Percentiles rank a stretch among this genome's conserved stretches.
These are phyloP conservation scores for Chrysanthemum lavandulifolium DNA, from an alignment of 129 eudicot species.

Conservation along the genomic window DNA sequence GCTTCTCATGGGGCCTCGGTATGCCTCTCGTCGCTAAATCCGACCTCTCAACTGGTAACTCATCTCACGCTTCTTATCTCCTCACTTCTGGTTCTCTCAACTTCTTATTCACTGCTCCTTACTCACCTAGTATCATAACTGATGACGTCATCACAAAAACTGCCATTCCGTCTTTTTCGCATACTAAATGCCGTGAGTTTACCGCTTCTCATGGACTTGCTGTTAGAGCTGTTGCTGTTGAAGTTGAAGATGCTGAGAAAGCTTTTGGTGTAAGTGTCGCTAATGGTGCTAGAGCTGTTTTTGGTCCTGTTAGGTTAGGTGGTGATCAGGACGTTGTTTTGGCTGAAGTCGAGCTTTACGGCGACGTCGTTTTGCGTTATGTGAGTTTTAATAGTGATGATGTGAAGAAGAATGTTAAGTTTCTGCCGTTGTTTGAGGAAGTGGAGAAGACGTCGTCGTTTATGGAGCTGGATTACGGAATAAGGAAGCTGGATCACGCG, in stretches of 20 bases:
- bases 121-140: constrained; percentile 31
- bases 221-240: constrained; percentile 30
- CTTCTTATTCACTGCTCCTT: constrained; percentile 45
- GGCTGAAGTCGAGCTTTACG: constrained; percentile 35
- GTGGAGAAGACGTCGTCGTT: constrained; percentile 33
- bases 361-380: constrained; percentile 41
- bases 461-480: constrained; percentile 67
- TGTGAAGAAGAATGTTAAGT: not conserved
- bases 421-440: constrained; percentile 60
- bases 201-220: constrained; percentile 37
- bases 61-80: constrained; percentile 79
- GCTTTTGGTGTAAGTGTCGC: constrained; percentile 49
- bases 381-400: constrained; percentile 23
- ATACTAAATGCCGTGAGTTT: constrained; percentile 36
- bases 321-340: constrained; percentile 20
- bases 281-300: constrained; percentile 33
- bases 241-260: constrained; percentile 35
- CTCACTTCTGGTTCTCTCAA: constrained; percentile 58
- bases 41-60: constrained; percentile 87
- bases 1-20: constrained; percentile 52
- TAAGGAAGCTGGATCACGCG: constrained; percentile 80
- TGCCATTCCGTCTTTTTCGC: constrained; percentile 54
- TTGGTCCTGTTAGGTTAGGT: constrained; percentile 19
- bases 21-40: constrained; percentile 41
- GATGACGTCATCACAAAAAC: constrained; percentile 24